These are phyloP conservation scores for Phytopythium chamaehyphon DNA, from an alignment of 352 stramenopile species.

Conservation along the genomic window DNA sequence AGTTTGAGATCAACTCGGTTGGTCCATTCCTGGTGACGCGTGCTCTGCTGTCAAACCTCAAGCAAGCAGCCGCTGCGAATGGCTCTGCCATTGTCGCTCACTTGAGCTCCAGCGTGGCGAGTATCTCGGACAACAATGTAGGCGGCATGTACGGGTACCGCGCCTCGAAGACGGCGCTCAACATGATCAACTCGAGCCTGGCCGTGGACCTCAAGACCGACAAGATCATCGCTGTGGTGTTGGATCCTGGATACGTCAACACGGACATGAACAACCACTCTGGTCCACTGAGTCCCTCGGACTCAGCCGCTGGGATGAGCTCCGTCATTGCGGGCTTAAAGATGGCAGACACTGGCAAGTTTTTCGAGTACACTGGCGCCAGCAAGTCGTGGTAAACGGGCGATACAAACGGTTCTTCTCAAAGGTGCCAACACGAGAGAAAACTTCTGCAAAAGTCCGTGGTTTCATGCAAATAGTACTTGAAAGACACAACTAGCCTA, in stretches of 20 bases:
- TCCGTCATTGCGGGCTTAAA: slow-evolving; percentile 23
- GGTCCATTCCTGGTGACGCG: slow-evolving; percentile 48
- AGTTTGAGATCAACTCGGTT: slow-evolving; percentile 61
- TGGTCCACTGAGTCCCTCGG: slow-evolving; percentile 20
- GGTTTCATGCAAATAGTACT: too few relatives aligned
- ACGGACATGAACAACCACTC: slow-evolving; percentile 38
- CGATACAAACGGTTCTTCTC: too few relatives aligned
- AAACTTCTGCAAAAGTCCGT: too few relatives aligned
- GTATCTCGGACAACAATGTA: slow-evolving; percentile 34
- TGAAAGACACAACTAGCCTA: too few relatives aligned
- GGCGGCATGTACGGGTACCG: slow-evolving; percentile 70
- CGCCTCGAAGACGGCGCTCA: slow-evolving; percentile 63
- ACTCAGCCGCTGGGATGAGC: slow-evolving; percentile 29
- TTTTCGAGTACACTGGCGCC: slow-evolving; percentile 32
- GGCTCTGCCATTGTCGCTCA: slow-evolving; percentile 37
- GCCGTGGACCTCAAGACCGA: slow-evolving; percentile 35
- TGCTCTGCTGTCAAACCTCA: slow-evolving; percentile 34
- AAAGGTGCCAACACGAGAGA: too few relatives aligned
- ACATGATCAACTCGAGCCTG: slow-evolving; percentile 51
- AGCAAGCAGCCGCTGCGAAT: slow-evolving; percentile 21
- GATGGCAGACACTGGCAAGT: slow-evolving; percentile 35
- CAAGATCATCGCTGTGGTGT: slow-evolving; percentile 33
- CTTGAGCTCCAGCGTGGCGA: slow-evolving; percentile 42
- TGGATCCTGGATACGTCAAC: slow-evolving; percentile 48
- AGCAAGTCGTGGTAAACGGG: slow-evolving; percentile 34